Evolutionary conservation across 2,329 filamentous ascomycete species (phyloP), one percentile per base, ranked within the genome.

Genomic region (Penicillium crustosum): DNA sequence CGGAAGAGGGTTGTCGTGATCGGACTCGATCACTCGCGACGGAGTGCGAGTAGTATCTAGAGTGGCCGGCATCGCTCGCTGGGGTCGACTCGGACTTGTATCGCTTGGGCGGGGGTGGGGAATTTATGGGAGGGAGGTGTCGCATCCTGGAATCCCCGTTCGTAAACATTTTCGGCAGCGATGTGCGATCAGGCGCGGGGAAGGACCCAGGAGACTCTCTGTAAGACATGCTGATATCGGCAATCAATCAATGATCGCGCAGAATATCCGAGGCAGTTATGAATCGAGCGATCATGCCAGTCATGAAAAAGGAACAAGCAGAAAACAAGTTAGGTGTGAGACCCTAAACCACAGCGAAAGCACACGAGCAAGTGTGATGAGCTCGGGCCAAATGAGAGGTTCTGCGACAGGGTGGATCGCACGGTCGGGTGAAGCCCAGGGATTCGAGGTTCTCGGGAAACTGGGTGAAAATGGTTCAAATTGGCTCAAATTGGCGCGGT

Each of bases 1-100:
- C 71, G 8, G 72, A 71, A 10, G 72, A 74, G 8, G 72, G 71
- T 35, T 73, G 70, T 48, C 72, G 67, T 31, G 71, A 70, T 12
- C 70, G 67, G 36, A 60, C 60, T 27, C 66, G 60, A n/a, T 70
- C 70, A 55, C 63, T 69, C 23, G 61, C 59, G 7, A 69, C 56
- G 7, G 71, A 68, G 36, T 65, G 62, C 29, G 70, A 68, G 48
- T 67, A 67, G 47, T 68, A 61, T 44, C 63, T 52, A 21, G 57
- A 53, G 29, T 53, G 63, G 48, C 67, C 70, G 25, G 61, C 59
- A 45, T 71, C 65, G 44, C 64, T 66, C 6, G 51, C 55, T 2
- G 63, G 50, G 1, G 56, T 64, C 4, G 65, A 66, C 49, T 67
- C 65, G 23, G 65, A 67, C 58, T 67, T 67, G 54, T 67, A 62